Evolutionary conservation across 192 early-diverging fungal genomes (phyloP).

Genomic region (Linnemannia elongata): DNA sequence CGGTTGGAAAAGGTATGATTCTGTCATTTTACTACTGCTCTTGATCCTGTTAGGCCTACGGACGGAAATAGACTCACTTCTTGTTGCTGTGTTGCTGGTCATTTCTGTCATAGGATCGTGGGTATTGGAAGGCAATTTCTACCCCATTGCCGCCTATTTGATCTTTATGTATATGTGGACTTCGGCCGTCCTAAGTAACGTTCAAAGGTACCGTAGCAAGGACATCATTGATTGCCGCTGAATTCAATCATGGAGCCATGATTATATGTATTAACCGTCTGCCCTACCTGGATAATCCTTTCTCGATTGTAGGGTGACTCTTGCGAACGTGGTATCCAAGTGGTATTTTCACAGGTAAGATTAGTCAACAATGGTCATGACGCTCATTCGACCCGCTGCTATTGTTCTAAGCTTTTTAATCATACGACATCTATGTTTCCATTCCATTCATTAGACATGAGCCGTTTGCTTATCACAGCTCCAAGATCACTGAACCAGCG

Average conservation of each 20-base stretch:
- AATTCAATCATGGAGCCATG: not conserved
- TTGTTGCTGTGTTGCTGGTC: not conserved
- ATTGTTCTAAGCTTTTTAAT: not conserved
- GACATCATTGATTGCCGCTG: not conserved
- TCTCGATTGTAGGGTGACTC: slow-evolving; percentile 60
- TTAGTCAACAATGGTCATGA: slow-evolving; percentile 2
- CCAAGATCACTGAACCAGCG: slow-evolving; percentile 61
- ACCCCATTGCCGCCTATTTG: slow-evolving; percentile 67
- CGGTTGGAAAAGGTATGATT: slow-evolving; percentile 6
- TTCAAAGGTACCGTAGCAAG: slow-evolving; percentile 67
- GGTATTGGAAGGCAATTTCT: slow-evolving; percentile 65
- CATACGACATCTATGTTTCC: not conserved
- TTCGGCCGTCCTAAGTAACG: slow-evolving; percentile 73
- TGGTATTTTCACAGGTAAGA: slow-evolving; percentile 83
- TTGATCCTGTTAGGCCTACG: not conserved
- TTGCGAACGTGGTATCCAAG: slow-evolving; percentile 79
- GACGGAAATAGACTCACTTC: not conserved
- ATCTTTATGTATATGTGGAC: slow-evolving; percentile 85
- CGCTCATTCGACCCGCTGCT: not conserved
- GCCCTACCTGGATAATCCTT: not conserved
- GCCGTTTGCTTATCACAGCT: slow-evolving; percentile 46
- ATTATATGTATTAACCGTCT: too few relatives aligned
- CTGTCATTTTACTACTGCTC: not conserved
- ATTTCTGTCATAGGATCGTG: slow-evolving; percentile 53
- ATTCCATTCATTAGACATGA: slow-evolving; percentile 39